Evolutionary conservation across 2,329 filamentous ascomycete genomes (phyloP), one percentile per base, ranked within the genome.

Genomic region (Aspergillus sp.): DNA sequence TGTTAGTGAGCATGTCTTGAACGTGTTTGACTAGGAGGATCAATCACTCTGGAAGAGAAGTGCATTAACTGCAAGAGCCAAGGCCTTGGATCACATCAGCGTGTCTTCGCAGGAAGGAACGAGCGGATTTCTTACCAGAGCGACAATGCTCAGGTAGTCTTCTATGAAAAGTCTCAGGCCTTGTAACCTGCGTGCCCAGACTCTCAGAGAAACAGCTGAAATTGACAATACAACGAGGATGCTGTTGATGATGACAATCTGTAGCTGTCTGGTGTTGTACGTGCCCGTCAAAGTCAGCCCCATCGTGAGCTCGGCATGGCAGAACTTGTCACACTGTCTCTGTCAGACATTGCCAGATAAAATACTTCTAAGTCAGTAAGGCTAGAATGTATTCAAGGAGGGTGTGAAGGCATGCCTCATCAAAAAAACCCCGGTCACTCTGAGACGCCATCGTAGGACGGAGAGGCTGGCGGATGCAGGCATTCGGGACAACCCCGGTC

Each of bases 11-110:
- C 12, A n/a, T 8, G 4, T 23, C 2, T 15, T 5, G 6, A 21
- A 5, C 5, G 7, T 1, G 1, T 10, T 7, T 5, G 7, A 9
- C 10, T 32, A 12, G 9, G 6, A 36, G n/a, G 1, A 15, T 5
- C 25, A 10, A 19, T 25, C 15, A 55, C 53, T 55, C 7, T 55
- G 53, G 15, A 45, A 55, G n/a, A 55, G 39, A 6, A 55, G 39
- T 25, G 30, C 43, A n/a, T 55, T 55, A 4, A 55, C 53, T 9
- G 10, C 53, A 30, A 55, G 36, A 15, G 53, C 12, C 25, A 55
- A 32, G 0, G 25, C 39, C 53, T 55, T 12, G 6, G 6, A 12
- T 23, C 12, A 45, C 5, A 30, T 47, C 12, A 45, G 17, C 8
- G 3, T 6, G 8, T n/a, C 2, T 9, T 15, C 17, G 32, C 13